phyloP scores from a whole-genome alignment of 148 eudicot genomes.

The Cornus controversa region DNA sequence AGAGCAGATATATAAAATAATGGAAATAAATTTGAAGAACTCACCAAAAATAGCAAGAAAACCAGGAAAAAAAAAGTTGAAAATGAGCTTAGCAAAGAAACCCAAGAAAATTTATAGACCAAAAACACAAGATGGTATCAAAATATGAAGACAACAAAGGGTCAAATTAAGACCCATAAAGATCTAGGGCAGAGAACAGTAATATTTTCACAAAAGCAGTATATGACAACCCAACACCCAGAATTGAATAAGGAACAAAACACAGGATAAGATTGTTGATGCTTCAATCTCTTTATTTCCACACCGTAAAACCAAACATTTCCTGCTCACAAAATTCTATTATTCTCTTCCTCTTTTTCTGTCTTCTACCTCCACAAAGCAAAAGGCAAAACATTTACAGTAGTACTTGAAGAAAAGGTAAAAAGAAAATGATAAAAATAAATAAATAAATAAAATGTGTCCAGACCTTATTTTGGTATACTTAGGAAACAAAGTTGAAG shows the following conservation, averaged over 20 bases:
- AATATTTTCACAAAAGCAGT: background rate
- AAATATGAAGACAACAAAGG: background rate
- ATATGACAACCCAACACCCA: background rate
- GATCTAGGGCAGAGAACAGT: background rate
- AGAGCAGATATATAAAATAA: too few species aligned
- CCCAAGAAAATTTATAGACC: background rate
- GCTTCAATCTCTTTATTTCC: background rate
- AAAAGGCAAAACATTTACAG: too few species aligned
- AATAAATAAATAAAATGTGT: too few species aligned
- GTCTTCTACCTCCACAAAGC: background rate
- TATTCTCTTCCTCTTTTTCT: background rate
- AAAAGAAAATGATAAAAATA: too few species aligned
- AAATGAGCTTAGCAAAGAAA: background rate
- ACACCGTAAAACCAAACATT: background rate
- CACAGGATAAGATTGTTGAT: background rate
- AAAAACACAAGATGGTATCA: background rate
- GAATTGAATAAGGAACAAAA: background rate
- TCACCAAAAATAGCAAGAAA: constrained; percentile 1
- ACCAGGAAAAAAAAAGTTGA: background rate
- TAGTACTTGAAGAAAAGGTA: background rate
- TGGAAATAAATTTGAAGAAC: too few species aligned
- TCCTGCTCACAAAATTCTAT: background rate
- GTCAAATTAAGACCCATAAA: too few species aligned
- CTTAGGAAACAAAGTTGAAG: background rate
- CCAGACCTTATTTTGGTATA: background rate